A percentile compares a stretch with the other conserved stretches of the same genome.
Conservation (phyloP, 2,329 filamentous ascomycete species). For the Diaporthe vaccinii region DNA sequence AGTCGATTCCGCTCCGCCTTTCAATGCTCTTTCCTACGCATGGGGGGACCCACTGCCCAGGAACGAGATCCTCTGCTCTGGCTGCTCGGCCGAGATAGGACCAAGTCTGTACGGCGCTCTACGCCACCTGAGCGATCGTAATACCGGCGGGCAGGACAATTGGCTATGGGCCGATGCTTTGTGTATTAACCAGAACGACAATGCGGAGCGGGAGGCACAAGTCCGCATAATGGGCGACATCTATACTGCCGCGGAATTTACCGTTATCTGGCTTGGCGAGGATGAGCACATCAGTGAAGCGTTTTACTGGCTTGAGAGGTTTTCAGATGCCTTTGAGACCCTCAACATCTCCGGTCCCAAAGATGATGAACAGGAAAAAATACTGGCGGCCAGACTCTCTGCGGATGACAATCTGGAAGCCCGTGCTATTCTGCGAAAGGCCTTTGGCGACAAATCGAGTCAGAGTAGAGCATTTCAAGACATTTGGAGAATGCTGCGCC, state of each 20-base stretch:
- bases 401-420: neutral
- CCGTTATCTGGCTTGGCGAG: constrained; percentile 21
- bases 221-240: constrained; percentile 17
- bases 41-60: neutral
- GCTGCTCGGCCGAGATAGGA: neutral
- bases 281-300: neutral
- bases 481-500: neutral
- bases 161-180: constrained; percentile 30
- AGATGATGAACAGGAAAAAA: too few relatives aligned
- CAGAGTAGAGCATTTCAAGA: neutral
- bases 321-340: neutral
- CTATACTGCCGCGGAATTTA: neutral
- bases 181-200: constrained; percentile 21
- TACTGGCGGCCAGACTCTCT: neutral
- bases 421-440: neutral
- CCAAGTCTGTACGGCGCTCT: neutral
- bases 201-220: constrained; percentile 3
- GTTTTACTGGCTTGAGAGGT: neutral
- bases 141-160: neutral
- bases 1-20: neutral
- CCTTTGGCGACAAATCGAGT: neutral
- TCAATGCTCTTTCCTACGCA: neutral
- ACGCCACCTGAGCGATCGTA: neutral
- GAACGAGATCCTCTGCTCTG: neutral
- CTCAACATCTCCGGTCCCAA: neutral